Conservation (phyloP, 2,329 filamentous ascomycete species). For the Epichloe scottii region DNA sequence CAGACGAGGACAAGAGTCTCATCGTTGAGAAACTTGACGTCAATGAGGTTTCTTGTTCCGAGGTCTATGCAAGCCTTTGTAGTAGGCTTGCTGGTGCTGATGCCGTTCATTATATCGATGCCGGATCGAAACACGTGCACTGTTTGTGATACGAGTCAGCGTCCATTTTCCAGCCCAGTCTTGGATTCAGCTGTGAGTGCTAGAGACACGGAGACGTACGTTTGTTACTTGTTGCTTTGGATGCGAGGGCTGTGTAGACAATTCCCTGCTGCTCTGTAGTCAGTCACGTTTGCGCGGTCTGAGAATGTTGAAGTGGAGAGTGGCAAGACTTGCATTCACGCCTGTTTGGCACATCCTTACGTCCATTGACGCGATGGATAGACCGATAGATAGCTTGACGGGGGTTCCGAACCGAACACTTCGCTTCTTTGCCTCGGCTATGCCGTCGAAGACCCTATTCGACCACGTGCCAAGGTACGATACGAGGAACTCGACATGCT, state of each 20-base stretch:
- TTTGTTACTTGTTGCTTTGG: conserved; percentile 22
- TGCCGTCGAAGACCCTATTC: conserved; percentile 49
- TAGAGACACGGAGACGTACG: conserved; percentile 16
- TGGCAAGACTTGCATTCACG: conserved; percentile 19
- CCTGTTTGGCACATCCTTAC: conserved; percentile 37
- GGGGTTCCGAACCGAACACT: conserved; percentile 54
- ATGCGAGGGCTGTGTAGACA: conserved; percentile 30
- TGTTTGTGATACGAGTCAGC: conserved; percentile 13
- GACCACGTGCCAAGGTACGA: conserved; percentile 45
- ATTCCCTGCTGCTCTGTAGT: conserved; percentile 18
- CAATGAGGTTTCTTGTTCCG: conserved; percentile 34
- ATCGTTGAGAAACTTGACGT: conserved; percentile 58
- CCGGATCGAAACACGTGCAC: conserved; percentile 45
- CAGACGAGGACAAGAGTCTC: conserved; percentile 46
- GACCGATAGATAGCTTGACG: conserved; percentile 30
- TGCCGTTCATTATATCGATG: conserved; percentile 43
- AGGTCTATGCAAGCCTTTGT: conserved; percentile 30
- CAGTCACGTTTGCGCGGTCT: background rate
- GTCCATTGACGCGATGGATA: conserved; percentile 39
- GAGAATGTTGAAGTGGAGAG: background rate
- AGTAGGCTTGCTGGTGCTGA: conserved; percentile 34
- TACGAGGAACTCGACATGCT: conserved; percentile 52
- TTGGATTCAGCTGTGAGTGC: background rate
- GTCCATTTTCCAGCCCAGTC: background rate
- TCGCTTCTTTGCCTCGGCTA: conserved; percentile 56